These are phyloP conservation scores for Lenzites betulinus DNA, from an alignment of 768 basidiomycete genomes.

Conservation along the genomic window DNA sequence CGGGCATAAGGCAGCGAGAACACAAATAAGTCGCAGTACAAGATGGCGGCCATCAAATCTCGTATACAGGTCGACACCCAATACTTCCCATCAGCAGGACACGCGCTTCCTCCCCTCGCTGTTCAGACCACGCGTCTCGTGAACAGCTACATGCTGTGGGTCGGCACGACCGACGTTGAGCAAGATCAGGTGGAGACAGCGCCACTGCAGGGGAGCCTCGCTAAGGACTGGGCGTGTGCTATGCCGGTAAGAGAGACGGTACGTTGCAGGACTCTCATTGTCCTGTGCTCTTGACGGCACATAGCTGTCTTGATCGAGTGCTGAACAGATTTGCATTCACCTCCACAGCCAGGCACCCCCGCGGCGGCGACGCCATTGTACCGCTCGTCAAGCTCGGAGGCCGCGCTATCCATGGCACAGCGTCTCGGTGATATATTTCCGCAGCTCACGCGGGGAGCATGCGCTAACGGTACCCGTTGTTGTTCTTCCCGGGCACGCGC, in stretches of 20 bases:
- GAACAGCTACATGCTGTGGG: slow-evolving; percentile 83
- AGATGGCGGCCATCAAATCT: background rate
- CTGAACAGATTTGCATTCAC: slow-evolving; percentile 12
- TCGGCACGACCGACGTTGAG: slow-evolving; percentile 56
- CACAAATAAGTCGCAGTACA: background rate
- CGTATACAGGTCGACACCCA: slow-evolving; percentile 48
- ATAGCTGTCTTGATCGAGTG: slow-evolving; percentile 9
- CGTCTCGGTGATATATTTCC: slow-evolving; percentile 62
- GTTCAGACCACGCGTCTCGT: slow-evolving; percentile 68
- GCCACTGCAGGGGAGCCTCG: slow-evolving; percentile 56
- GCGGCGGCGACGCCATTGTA: slow-evolving; percentile 64
- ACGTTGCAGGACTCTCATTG: background rate
- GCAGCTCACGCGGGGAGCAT: slow-evolving; percentile 11
- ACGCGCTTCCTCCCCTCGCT: slow-evolving; percentile 56
- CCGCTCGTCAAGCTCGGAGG: slow-evolving; percentile 60
- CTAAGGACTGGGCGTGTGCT: slow-evolving; percentile 80
- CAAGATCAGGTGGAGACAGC: slow-evolving; percentile 49
- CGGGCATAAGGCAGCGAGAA: too few species aligned
- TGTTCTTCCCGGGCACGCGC: slow-evolving; percentile 1
- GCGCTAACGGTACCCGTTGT: slow-evolving; percentile 23
- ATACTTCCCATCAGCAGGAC: slow-evolving; percentile 51
- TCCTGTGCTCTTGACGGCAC: slow-evolving; percentile 2
- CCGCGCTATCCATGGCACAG: slow-evolving; percentile 73
- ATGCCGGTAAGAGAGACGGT: slow-evolving; percentile 55
- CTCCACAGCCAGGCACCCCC: slow-evolving; percentile 26